Evolutionary conservation across 1,139 yeast species (phyloP), one percentile per base, ranked within the genome.

Genomic region (Taiozyma sp.): DNA sequence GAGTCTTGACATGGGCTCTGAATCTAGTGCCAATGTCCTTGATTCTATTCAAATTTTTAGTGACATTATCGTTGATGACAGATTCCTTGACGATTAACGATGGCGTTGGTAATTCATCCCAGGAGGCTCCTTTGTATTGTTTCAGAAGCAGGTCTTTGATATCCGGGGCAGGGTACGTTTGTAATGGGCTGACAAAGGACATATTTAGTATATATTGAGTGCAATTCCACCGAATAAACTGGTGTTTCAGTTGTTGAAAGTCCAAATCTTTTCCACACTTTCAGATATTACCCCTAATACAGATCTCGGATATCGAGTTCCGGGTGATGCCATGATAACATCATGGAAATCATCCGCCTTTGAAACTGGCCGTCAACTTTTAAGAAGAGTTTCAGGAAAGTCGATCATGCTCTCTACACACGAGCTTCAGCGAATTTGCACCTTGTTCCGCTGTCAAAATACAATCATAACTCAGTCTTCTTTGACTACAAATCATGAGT

Each of bases 1-100:
- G 92, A 1, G 95, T 87, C 67, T 87, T 87, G 29, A 87, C 81
- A 63, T 87, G 95, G 3, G 88, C 84, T 51, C 92, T 70, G 65
- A 80, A 84, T 39, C 53, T 61, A 22, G 59, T 55, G 2, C 57
- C 56, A 52, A 56, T 50, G 5, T 51, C 50, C 12, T 52, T 44
- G 52, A 56, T 34, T 55, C 66, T 13, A 53, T 68, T 67, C 14
- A 74, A 65, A 79, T 79, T 74, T n/a, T 63, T 62, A 9, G 58
- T 62, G 51, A 75, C 70, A 57, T 80, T 79, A 8, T 53, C 51
- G 28, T 68, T 58, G 50, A 77, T 68, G 10, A 64, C 63, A 1
- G 62, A 54, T 48, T 71, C 64, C 51, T 79, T 74, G 36, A 82
- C 69, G 6, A 80, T 58, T 48, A 80, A 71, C 1, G 81, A 70